A percentile compares a stretch with the other conserved stretches of the same genome.
These are phyloP conservation scores for Selenicereus undatus DNA, from an alignment of 148 eudicot species.

Conservation along the genomic window DNA sequence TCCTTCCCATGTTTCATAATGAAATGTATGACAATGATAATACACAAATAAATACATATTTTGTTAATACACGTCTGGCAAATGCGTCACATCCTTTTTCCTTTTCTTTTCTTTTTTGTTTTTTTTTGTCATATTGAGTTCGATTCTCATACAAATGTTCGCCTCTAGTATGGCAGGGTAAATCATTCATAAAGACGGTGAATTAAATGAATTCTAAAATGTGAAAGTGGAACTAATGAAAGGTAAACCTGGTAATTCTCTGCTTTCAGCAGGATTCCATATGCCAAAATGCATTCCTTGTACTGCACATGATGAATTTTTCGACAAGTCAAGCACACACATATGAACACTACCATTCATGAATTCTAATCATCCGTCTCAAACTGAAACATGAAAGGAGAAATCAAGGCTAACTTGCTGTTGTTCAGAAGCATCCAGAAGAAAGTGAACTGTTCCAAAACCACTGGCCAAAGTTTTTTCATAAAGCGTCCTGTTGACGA, in stretches of 20 bases:
- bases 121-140: background rate
- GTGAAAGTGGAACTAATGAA: background rate
- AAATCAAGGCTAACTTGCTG: conserved; percentile 66
- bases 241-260: conserved; percentile 55
- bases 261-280: conserved; percentile 65
- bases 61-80: too few species aligned
- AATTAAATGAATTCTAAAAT: background rate
- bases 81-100: too few species aligned
- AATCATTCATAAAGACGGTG: background rate
- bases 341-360: background rate
- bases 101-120: too few species aligned
- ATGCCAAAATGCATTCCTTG: conserved; percentile 91
- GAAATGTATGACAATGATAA: too few species aligned
- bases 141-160: background rate
- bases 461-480: conserved; percentile 98
- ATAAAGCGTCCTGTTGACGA: conserved; percentile 82
- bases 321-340: conserved; percentile 4
- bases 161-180: too few species aligned
- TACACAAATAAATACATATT: too few species aligned
- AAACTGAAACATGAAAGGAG: conserved; percentile 2
- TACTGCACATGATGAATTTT: conserved; percentile 42
- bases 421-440: conserved; percentile 94
- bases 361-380: background rate
- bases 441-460: conserved; percentile 93
- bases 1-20: too few species aligned